Conservation (phyloP, 2,329 filamentous ascomycete species). For the Sporothrix brunneoviolacea region DNA sequence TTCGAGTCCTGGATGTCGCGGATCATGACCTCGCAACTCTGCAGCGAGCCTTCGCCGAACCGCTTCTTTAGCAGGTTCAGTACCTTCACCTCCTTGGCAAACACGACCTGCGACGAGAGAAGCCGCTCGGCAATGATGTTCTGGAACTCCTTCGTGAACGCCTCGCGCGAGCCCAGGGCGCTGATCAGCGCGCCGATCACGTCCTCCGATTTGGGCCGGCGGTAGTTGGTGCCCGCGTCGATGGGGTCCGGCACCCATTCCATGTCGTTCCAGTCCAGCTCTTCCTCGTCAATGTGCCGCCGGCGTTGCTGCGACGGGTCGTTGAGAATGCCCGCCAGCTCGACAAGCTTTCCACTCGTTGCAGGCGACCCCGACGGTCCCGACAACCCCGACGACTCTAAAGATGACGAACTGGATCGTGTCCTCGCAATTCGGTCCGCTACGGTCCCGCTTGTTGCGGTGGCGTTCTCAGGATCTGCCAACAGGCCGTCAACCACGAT, state of each 20-base stretch:
- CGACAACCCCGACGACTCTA: neutral
- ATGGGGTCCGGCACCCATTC: slow-evolving; percentile 88
- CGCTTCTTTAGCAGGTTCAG: slow-evolving; percentile 81
- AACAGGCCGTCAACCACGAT: slow-evolving; percentile 71
- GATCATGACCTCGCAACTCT: slow-evolving; percentile 96
- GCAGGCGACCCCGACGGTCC: neutral
- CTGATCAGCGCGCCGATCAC: slow-evolving; percentile 83
- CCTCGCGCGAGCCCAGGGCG: slow-evolving; percentile 80
- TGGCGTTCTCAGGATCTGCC: slow-evolving; percentile 46
- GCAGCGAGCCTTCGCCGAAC: slow-evolving; percentile 77
- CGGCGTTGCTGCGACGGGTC: slow-evolving; percentile 50
- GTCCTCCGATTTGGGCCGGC: slow-evolving; percentile 80
- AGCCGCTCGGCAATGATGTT: slow-evolving; percentile 80
- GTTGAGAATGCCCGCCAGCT: slow-evolving; percentile 61
- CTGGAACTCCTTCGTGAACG: slow-evolving; percentile 92
- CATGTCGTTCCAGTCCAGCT: slow-evolving; percentile 87
- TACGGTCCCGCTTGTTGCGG: neutral
- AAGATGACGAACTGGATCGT: neutral
- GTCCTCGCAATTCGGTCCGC: slow-evolving; percentile 9
- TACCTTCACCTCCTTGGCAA: slow-evolving; percentile 74
- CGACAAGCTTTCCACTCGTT: slow-evolving; percentile 46
- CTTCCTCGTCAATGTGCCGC: slow-evolving; percentile 53
- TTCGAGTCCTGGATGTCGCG: slow-evolving; percentile 82
- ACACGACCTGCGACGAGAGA: slow-evolving; percentile 57
- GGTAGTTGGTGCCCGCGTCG: slow-evolving; percentile 88